Evolutionary conservation across 257 asterid species (phyloP).

Genomic region (Solanum lignicaule): DNA sequence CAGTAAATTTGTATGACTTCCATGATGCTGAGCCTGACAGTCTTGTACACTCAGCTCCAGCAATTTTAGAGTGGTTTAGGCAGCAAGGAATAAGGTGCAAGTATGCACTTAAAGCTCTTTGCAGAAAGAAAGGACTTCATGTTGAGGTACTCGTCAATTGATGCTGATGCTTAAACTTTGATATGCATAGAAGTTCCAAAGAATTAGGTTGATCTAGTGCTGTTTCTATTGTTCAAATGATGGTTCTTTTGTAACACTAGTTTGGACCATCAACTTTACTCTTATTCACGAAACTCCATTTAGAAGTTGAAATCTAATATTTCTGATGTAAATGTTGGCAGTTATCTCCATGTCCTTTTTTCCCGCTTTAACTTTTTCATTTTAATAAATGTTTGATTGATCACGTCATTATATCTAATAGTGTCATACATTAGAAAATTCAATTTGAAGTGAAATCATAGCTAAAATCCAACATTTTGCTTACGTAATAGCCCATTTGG

Average conservation of each 20-base stretch:
- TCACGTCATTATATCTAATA: neutral
- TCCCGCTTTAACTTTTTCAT: neutral
- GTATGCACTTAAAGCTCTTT: slow-evolving; percentile 62
- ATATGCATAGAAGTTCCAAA: neutral
- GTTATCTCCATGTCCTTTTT: neutral
- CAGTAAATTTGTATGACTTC: slow-evolving; percentile 51
- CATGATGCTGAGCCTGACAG: slow-evolving; percentile 72
- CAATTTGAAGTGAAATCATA: neutral
- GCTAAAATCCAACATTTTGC: neutral
- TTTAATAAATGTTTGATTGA: neutral
- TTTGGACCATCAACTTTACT: neutral
- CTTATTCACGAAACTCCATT: neutral
- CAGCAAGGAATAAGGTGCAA: slow-evolving; percentile 32
- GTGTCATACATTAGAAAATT: neutral
- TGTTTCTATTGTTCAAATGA: neutral
- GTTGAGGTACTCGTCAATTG: slow-evolving; percentile 42
- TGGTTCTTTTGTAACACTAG: neutral
- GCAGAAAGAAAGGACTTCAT: slow-evolving; percentile 67
- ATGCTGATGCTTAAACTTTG: neutral
- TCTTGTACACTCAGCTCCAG: slow-evolving; percentile 55
- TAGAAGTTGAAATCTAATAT: neutral
- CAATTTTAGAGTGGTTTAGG: slow-evolving; percentile 37
- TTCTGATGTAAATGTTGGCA: neutral
- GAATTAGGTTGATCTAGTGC: neutral
- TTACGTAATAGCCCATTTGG: neutral